Evolutionary conservation across 371 early-diverging fungal genomes (phyloP).

Genomic region (Mortierella sp.): DNA sequence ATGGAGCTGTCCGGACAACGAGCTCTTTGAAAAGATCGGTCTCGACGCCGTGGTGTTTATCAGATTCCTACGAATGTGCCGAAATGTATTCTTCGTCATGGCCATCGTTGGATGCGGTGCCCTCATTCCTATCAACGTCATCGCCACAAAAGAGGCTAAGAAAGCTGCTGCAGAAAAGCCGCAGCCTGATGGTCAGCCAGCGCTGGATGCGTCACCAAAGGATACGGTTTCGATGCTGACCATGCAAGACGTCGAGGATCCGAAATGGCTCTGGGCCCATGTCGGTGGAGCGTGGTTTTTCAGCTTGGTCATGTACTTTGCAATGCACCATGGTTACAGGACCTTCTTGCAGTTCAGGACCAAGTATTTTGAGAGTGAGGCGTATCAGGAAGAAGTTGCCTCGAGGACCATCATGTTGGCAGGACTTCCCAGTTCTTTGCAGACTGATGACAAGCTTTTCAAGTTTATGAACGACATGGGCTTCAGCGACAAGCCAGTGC

Average conservation of each 20-base stretch:
- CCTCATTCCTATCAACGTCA: conserved; percentile 72
- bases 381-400: conserved; percentile 70
- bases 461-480: conserved; percentile 62
- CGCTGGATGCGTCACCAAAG: conserved; percentile 40
- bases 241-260: conserved; percentile 36
- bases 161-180: too few relatives aligned
- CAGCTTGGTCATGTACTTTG: conserved; percentile 60
- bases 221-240: conserved; percentile 56
- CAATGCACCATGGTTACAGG: conserved; percentile 60
- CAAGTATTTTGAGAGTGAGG: conserved; percentile 68
- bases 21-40: conserved; percentile 74
- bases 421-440: conserved; percentile 71
- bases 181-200: conserved; percentile 21
- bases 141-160: conserved; percentile 59
- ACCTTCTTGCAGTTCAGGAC: conserved; percentile 66
- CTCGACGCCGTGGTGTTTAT: conserved; percentile 83
- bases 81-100: conserved; percentile 65
- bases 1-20: conserved; percentile 66
- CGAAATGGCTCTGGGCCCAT: conserved; percentile 72
- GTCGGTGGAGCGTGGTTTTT: conserved; percentile 66
- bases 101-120: conserved; percentile 67
- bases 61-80: conserved; percentile 74
- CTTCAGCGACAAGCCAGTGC: conserved; percentile 61
- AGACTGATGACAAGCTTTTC: conserved; percentile 63
- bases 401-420: conserved; percentile 76